Evolutionary conservation across 1,284 basidiomycete genomes (phyloP).

Genomic region (Sporisorium exsertum): DNA sequence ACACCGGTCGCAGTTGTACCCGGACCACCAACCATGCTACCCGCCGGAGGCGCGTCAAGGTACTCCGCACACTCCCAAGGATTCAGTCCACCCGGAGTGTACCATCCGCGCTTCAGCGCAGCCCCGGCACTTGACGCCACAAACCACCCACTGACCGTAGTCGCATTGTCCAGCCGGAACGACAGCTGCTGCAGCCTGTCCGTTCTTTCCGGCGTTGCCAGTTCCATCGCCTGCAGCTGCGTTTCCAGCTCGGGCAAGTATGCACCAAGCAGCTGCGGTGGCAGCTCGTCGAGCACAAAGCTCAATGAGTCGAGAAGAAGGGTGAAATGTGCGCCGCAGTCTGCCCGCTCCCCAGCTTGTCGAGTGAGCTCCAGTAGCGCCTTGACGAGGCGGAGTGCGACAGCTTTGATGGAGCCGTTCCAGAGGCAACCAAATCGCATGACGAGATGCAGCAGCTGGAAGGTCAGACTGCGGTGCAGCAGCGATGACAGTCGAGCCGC

Average conservation of each 20-base stretch:
- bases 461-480: conserved; percentile 8
- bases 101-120: conserved; percentile 38
- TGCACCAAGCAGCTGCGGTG: conserved; percentile 13
- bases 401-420: conserved; percentile 24
- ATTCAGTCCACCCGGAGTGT: conserved; percentile 27
- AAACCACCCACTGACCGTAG: conserved; percentile 12
- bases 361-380: conserved; percentile 24
- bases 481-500: conserved; percentile 1
- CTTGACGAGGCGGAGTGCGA: conserved; percentile 24
- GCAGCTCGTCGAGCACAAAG: conserved; percentile 52
- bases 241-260: conserved; percentile 27
- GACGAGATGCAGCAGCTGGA: conserved; percentile 36
- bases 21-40: neutral
- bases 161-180: conserved; percentile 22
- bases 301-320: conserved; percentile 36
- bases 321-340: conserved; percentile 15
- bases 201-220: conserved; percentile 20
- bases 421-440: conserved; percentile 45
- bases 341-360: conserved; percentile 13
- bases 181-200: conserved; percentile 25
- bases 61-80: conserved; percentile 53
- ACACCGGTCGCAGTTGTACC: neutral
- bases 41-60: conserved; percentile 21
- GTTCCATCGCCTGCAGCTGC: conserved; percentile 16
- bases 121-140: conserved; percentile 26